Base-by-base conservation (phyloP, 257 asterid genomes). In the Solanum bukasovii region DNA sequence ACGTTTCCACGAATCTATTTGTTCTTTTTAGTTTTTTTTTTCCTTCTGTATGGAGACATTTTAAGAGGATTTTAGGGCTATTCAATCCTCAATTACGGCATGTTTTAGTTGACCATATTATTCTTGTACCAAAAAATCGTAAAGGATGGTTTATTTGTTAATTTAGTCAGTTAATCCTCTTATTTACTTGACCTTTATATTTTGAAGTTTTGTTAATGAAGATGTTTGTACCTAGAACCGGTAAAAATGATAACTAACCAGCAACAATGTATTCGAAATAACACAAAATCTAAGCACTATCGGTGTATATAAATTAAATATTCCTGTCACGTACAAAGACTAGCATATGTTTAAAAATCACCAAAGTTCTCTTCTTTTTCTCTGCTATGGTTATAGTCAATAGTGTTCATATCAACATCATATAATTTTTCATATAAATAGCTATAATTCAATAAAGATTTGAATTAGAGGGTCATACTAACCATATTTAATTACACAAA, bases 31-130 rank as follows among this genome's bases (percentile, higher is more conserved):
- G 84, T 44, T 31, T 86, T 87, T 87, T 42, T 71, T 56, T 8
- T 7, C 40, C 84, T 74, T 85, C 44, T 87, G 79, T 87, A 56
- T 56, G 65, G 77, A 88, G 84, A 87, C 92, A 81, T 68, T 85
- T 92, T 56, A 83, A 84, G 88, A 79, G 84, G 89, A 88, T 86
- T 89, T 91, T 91, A 71, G 88, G 52, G 13, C 52, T 72, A 86
- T 86, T 31, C 23, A 6, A 86, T 86, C 88, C 88, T 86, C 70
- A 86, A 71, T 68, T 86, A 86, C 88, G 68, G 88, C 88, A 70
- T 40, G 84, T 71, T 44, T 42, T 42, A 86, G 88, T 29, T 71
- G 86, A 31, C 34, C 33, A 74, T 44, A 37, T 86, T 42, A 42
- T 86, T 73, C 84, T 78, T 86, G 88, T 73, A 86, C 31, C 86